Percentiles rank a stretch among this genome's conserved stretches.
Evolutionary conservation across 805 yeast species (phyloP).

Genomic region (Saccharomycopsis guyanensis): DNA sequence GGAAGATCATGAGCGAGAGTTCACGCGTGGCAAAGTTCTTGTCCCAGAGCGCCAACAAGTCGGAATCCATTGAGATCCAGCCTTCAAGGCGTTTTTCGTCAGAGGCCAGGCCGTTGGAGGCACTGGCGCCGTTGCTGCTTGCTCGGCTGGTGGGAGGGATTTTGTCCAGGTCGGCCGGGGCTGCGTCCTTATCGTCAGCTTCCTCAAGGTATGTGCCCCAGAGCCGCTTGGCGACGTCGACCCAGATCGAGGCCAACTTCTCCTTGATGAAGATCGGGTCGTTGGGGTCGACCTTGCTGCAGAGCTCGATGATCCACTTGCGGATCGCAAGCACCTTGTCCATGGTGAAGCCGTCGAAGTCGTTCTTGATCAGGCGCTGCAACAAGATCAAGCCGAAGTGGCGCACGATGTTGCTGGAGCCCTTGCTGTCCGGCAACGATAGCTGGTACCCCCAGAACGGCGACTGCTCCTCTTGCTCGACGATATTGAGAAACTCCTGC

Average conservation of each 20-base stretch:
- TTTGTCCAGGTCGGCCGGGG: too few species aligned
- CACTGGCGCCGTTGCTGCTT: slow-evolving; percentile 10
- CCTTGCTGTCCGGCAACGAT: slow-evolving; percentile 34
- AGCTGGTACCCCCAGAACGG: slow-evolving; percentile 91
- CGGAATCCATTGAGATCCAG: slow-evolving; percentile 84
- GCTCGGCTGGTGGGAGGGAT: slow-evolving; percentile 5
- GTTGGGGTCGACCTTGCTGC: slow-evolving; percentile 43
- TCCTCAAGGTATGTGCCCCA: slow-evolving; percentile 73
- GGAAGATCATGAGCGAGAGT: slow-evolving; percentile 63
- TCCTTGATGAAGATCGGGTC: slow-evolving; percentile 91
- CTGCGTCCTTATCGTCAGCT: background rate
- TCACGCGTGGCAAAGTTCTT: slow-evolving; percentile 59
- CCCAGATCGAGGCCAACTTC: slow-evolving; percentile 87
- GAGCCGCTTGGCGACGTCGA: slow-evolving; percentile 75
- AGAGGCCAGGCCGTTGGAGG: slow-evolving; percentile 25
- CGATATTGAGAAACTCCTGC: slow-evolving; percentile 60
- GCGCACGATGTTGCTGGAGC: slow-evolving; percentile 56
- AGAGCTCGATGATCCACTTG: slow-evolving; percentile 77
- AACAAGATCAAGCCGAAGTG: slow-evolving; percentile 84
- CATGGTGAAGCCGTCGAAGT: slow-evolving; percentile 47
- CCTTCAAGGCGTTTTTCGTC: slow-evolving; percentile 53
- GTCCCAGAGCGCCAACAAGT: slow-evolving; percentile 70
- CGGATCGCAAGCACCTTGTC: slow-evolving; percentile 62
- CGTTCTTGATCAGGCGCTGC: slow-evolving; percentile 57
- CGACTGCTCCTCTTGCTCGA: slow-evolving; percentile 72